phyloP scores from a whole-genome alignment of 2,329 filamentous ascomycete genomes.

The Colletotrichum abscissum region DNA sequence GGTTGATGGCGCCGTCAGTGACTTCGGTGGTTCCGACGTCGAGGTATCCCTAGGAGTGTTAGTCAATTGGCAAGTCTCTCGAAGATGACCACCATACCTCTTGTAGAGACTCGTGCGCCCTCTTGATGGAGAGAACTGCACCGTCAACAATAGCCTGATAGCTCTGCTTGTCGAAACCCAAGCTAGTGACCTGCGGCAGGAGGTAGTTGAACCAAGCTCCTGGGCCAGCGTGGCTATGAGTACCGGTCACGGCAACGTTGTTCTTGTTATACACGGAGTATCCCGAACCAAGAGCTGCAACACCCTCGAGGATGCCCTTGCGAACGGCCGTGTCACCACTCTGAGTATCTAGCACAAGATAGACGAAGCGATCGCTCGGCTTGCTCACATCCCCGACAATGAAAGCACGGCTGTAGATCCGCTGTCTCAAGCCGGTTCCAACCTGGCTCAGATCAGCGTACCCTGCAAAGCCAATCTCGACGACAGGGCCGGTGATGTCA shows the following conservation, averaged over 20 bases:
- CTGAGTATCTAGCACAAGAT: conserved; percentile 87
- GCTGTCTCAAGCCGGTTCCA: conserved; percentile 86
- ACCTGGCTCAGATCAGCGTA: conserved; percentile 89
- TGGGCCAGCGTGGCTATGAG: conserved; percentile 91
- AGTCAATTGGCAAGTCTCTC: background rate
- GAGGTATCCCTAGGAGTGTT: conserved; percentile 68
- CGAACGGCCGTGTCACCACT: conserved; percentile 91
- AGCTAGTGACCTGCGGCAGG: conserved; percentile 88
- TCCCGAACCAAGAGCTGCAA: conserved; percentile 75
- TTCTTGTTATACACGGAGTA: conserved; percentile 81
- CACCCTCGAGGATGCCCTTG: conserved; percentile 84
- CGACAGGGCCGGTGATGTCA: conserved; percentile 78
- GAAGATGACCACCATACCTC: conserved; percentile 47
- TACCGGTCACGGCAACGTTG: conserved; percentile 91
- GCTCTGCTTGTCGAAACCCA: conserved; percentile 87
- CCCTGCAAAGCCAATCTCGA: conserved; percentile 91
- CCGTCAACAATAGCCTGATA: conserved; percentile 92
- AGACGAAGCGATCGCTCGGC: conserved; percentile 80
- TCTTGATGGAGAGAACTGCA: conserved; percentile 81
- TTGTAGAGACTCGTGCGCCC: conserved; percentile 79
- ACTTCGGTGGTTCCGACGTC: conserved; percentile 77
- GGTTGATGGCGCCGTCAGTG: conserved; percentile 84
- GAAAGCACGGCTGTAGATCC: conserved; percentile 90
- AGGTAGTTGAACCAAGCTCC: conserved; percentile 96
- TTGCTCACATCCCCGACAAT: conserved; percentile 78